Evolutionary conservation across 176 grass and related monocot genomes (phyloP).

Genomic region (Chloris gayana): DNA sequence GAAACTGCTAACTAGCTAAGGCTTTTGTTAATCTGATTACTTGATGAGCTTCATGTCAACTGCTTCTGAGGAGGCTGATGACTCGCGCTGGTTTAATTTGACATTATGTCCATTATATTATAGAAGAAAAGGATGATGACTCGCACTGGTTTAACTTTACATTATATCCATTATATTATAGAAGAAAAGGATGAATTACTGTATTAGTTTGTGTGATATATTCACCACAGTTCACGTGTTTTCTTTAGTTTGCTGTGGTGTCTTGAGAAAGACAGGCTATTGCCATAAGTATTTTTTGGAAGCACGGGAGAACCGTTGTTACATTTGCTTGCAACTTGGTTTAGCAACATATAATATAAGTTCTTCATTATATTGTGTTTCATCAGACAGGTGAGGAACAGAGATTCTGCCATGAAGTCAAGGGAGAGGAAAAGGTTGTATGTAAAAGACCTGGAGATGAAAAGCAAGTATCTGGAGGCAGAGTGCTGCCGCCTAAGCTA

Average conservation of each 20-base stretch:
- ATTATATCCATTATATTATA: too few species aligned
- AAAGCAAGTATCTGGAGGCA: constrained; percentile 77
- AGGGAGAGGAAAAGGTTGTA: constrained; percentile 94
- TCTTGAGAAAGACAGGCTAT: neutral
- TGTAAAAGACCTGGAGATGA: constrained; percentile 81
- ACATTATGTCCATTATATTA: too few species aligned
- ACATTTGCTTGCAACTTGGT: neutral
- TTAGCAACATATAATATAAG: neutral
- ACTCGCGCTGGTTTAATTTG: too few species aligned
- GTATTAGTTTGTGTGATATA: neutral
- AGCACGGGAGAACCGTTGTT: neutral
- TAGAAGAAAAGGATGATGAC: neutral
- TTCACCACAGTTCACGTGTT: neutral
- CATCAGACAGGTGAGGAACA: constrained; percentile 85
- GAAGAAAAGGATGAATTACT: neutral
- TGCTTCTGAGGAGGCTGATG: neutral
- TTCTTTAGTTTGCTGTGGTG: neutral
- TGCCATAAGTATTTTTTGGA: neutral
- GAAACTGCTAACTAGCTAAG: neutral
- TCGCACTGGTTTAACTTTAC: neutral
- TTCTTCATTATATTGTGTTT: neutral
- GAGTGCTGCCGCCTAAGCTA: constrained; percentile 83
- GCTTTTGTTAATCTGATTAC: neutral
- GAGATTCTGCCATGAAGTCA: constrained; percentile 82
- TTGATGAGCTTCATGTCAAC: constrained; percentile 1